Base-by-base conservation (phyloP, 2,329 filamentous ascomycete species). In the Fusarium austroafricanum region DNA sequence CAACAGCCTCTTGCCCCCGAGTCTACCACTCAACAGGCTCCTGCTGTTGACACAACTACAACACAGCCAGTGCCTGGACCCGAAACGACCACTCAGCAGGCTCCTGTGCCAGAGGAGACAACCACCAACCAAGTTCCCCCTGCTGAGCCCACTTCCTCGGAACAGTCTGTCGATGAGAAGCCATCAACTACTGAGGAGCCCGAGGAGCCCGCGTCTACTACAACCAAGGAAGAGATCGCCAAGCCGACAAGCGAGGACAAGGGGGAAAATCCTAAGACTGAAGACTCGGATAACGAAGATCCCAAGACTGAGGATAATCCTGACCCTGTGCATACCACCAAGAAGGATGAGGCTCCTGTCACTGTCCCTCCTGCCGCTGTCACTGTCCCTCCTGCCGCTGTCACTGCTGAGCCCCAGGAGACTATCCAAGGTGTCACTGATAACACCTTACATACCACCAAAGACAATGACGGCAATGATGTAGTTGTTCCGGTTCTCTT, bases 401-500 rank as follows among this genome's bases (percentile, higher is more conserved):
- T 56, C 21, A 56, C 46, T 6, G 53, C 53, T 33, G 37, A 56
- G 28, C 26, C 53, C 0, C 53, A 53, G 10, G 35, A 56, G n/a
- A 56, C 53, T 0, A 56, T 56, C 5, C n/a, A 18, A 1, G 53
- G 53, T 15, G 53, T 56, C 5, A 56, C 11, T 9, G 53, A 56
- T 2, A 56, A 56, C 17, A 56, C 53, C 10, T 28, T 56, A 0
- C 46, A 53, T 3, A 53, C 28, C 14, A 56, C 53, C 9, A 56
- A 39, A 12, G 46, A 56, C 3, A 56, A n/a, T 6, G n/a, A 53
- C 20, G 53, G 37, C 3, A 53, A 56, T 18, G 37, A 56, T 4
- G 14, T 56, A 10, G 46, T 56, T 6, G 53, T 56, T 5, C 46
- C 53, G 10, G 37, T 56, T 3, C 46, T 56, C 1, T 56, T 56